Percentiles rank a stretch among this genome's conserved stretches.
Evolutionary conservation across 208 protist species (phyloP).

Genomic region (Acanthamoeba lenticulata): DNA sequence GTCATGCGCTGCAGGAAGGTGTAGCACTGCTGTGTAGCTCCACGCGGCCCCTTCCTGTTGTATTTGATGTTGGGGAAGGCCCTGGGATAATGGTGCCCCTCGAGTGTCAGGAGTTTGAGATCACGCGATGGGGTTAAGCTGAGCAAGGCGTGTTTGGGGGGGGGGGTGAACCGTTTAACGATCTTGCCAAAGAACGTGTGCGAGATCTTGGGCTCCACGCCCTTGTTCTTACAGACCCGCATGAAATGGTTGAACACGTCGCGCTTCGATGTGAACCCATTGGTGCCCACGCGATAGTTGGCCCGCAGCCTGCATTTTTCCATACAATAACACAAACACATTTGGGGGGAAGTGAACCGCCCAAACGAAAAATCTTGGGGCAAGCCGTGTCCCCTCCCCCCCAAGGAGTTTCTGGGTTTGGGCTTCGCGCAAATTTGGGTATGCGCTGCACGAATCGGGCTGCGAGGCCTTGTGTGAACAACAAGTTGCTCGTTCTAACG

Average conservation of each 20-base stretch:
- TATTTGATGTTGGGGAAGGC: conserved; percentile 19
- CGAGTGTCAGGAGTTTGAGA: neutral
- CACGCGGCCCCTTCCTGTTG: neutral
- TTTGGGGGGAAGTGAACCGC: neutral
- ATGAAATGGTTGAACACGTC: conserved; percentile 29
- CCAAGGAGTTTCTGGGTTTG: too few species aligned
- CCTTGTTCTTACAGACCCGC: neutral
- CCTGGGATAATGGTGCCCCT: neutral
- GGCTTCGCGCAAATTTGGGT: too few species aligned
- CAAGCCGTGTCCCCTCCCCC: too few species aligned
- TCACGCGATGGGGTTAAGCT: neutral
- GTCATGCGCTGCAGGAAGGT: neutral
- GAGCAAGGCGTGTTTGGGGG: neutral
- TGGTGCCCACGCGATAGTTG: neutral
- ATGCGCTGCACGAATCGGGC: too few species aligned
- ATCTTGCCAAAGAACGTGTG: conserved; percentile 29
- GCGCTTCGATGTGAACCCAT: neutral
- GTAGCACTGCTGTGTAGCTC: conserved; percentile 1
- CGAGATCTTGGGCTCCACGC: conserved; percentile 4
- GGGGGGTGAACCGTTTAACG: neutral
- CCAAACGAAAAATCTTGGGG: neutral
- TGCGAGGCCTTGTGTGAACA: too few species aligned
- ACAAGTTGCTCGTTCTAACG: too few species aligned
- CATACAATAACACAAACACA: neutral
- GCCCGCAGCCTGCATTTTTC: neutral